Evolutionary conservation across 257 asterid species (phyloP), one percentile per base, ranked within the genome.

Genomic region (Cinchona pubescens): DNA sequence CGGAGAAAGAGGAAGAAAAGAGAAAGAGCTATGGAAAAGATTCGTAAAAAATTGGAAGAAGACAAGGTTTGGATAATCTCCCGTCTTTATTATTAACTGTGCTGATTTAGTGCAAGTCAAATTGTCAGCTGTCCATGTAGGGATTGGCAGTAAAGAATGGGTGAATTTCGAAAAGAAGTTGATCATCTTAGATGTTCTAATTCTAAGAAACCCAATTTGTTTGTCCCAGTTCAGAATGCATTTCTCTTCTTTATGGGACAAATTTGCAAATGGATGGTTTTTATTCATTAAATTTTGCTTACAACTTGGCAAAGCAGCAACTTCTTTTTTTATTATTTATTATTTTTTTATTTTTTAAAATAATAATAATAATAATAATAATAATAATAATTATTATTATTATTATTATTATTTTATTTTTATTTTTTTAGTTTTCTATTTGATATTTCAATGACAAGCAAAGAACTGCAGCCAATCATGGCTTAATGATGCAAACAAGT

Each of bases 1-100:
- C 99, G 37, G 99, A 92, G 86, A 92, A 95, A 90, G 96, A 88
- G 82, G 98, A 95, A 82, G 99, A 95, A 63, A 84, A 67, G 84
- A 85, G 96, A 78, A 85, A 85, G 96, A 78, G 99, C 99, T 53
- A 78, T 96, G 85, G 98, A 95, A 81, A 95, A 85, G 81, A 92
- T 92, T 84, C 97, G 96, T 60, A 97, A 88, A 83, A 95, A 95
- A 74, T 82, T 95, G 89, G 99, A 91, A 83, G 97, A 95, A 85
- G 99, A 92, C 82, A 95, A 90, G 99, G 99, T 95, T 73, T 80
- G 60, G 42, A 56, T 70, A 61, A 72, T 75, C 73, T 42, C 53
- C n/a, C 42, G 34, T 74, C 18, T 40, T 79, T 55, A 43, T 62
- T 40, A 23, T 46, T 71, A n/a, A 71, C 32, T 73, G 46, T 67